phyloP scores from a whole-genome alignment of 306 rosid species.

The Glycine soja region DNA sequence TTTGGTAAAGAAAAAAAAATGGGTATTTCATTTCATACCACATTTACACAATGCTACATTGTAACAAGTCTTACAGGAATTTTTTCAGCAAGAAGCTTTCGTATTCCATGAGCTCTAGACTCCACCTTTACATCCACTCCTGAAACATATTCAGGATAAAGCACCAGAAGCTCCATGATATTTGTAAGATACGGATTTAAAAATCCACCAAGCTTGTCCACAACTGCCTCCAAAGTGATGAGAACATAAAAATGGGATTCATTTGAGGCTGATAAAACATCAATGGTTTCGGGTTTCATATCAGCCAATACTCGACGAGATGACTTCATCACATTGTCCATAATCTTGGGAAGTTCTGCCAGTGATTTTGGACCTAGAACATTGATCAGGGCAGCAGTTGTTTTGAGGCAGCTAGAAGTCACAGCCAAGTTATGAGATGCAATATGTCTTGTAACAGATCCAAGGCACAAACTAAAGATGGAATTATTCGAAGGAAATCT shows the following conservation, averaged over 20 bases:
- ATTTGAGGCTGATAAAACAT: conserved; percentile 48
- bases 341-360: conserved; percentile 77
- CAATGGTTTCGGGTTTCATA: conserved; percentile 43
- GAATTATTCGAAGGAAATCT: conserved; percentile 65
- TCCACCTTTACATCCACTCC: conserved; percentile 68
- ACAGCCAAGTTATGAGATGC: conserved; percentile 55
- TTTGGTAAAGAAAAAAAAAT: conserved; percentile 30
- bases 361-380: conserved; percentile 85
- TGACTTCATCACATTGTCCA: conserved; percentile 72
- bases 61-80: conserved; percentile 73
- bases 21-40: conserved; percentile 10
- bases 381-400: conserved; percentile 77
- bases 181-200: conserved; percentile 77
- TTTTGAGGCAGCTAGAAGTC: conserved; percentile 74
- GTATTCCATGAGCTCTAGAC: conserved; percentile 65
- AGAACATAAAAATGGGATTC: conserved; percentile 70
- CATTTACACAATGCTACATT: neutral
- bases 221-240: conserved; percentile 74
- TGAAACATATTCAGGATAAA: conserved; percentile 63
- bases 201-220: conserved; percentile 88
- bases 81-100: conserved; percentile 74
- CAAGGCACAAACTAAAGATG: conserved; percentile 66
- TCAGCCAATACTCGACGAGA: conserved; percentile 55
- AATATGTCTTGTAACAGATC: conserved; percentile 63
- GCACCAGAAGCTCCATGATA: conserved; percentile 74